A percentile compares a stretch with the other conserved stretches of the same genome.
Evolutionary conservation across 129 eudicot species (phyloP).

Genomic region (Chrysanthemum lavandulifolium): DNA sequence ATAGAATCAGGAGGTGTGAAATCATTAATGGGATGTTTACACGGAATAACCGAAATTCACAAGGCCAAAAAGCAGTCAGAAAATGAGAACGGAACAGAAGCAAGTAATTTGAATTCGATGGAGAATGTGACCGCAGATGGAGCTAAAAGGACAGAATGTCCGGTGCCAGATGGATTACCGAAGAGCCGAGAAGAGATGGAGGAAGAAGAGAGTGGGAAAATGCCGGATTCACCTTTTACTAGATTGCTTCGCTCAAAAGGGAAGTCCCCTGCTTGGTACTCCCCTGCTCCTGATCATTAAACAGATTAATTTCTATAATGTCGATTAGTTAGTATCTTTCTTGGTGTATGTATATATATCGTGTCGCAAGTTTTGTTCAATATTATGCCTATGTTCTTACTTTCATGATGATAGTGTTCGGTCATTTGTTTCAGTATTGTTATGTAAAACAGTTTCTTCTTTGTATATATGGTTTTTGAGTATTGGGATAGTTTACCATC

Average conservation of each 20-base stretch:
- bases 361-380: conserved; percentile 19
- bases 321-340: background rate
- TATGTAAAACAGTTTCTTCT: background rate
- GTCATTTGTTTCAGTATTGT: background rate
- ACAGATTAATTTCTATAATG: background rate
- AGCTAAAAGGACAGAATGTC: conserved; percentile 14
- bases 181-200: conserved; percentile 36
- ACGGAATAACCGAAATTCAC: conserved; percentile 34
- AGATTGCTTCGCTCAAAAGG: conserved; percentile 42
- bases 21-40: conserved; percentile 30
- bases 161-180: conserved; percentile 34
- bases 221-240: conserved; percentile 34
- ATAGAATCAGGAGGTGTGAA: conserved; percentile 37
- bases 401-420: background rate
- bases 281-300: conserved; percentile 38
- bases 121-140: background rate
- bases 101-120: background rate
- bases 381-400: background rate
- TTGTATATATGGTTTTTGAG: background rate
- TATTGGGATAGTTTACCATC: background rate
- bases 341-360: conserved; percentile 10
- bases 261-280: conserved; percentile 42
- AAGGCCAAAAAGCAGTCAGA: conserved; percentile 28
- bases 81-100: background rate
- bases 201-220: conserved; percentile 37